Conservation (phyloP, 495 filamentous ascomycete genomes). For the Tuber indicum region DNA sequence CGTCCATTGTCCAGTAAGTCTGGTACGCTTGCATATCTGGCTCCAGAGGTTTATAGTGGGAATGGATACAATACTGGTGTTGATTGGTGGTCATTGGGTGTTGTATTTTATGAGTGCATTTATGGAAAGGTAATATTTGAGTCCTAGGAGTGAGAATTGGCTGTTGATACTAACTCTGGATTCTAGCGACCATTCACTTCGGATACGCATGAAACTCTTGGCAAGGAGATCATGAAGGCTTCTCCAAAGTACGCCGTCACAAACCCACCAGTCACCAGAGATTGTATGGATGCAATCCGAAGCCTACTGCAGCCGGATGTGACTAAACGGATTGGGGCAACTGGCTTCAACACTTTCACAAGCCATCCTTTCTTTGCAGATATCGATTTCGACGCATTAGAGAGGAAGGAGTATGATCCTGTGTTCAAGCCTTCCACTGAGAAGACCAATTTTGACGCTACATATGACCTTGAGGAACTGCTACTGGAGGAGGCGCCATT, state of each 20-base stretch:
- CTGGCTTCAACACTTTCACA: slow-evolving; percentile 70
- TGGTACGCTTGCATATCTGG: slow-evolving; percentile 89
- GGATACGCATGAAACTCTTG: slow-evolving; percentile 70
- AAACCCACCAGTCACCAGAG: slow-evolving; percentile 74
- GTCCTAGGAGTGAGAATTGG: not conserved
- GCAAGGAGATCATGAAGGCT: slow-evolving; percentile 73
- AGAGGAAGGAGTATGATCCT: slow-evolving; percentile 82
- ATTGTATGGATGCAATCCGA: slow-evolving; percentile 78
- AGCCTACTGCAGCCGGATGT: slow-evolving; percentile 75
- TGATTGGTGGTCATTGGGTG: slow-evolving; percentile 97
- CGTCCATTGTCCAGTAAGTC: slow-evolving; percentile 89
- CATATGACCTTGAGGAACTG: slow-evolving; percentile 92
- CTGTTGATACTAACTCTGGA: slow-evolving; percentile 38
- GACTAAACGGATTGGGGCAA: slow-evolving; percentile 70
- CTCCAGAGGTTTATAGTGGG: slow-evolving; percentile 89
- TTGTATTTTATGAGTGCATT: slow-evolving; percentile 97
- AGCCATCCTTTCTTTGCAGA: slow-evolving; percentile 80
- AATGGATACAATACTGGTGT: slow-evolving; percentile 78
- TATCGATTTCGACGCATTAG: slow-evolving; percentile 78
- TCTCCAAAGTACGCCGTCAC: slow-evolving; percentile 83
- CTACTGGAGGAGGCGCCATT: slow-evolving; percentile 91
- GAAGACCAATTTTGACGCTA: slow-evolving; percentile 98
- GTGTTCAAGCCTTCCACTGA: slow-evolving; percentile 89
- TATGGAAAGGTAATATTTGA: slow-evolving; percentile 77
- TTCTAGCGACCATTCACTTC: slow-evolving; percentile 77